phyloP scores from a whole-genome alignment of 2,329 filamentous ascomycete genomes.

The Cephalotrichum gorgonifer region DNA sequence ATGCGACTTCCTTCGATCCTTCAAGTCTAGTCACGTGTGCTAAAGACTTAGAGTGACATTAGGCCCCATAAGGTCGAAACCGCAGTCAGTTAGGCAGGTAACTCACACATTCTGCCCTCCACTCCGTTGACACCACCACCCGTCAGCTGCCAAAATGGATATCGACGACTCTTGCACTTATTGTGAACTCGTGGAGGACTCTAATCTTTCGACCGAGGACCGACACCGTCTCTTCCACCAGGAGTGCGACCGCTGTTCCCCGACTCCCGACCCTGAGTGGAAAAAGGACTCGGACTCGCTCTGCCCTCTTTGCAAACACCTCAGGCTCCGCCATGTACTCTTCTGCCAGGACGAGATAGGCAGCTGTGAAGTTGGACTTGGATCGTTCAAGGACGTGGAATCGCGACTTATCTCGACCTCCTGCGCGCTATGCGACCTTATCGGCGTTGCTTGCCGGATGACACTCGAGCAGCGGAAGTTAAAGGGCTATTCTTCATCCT shows the following conservation, averaged over 20 bases:
- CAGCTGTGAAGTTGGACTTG: not conserved
- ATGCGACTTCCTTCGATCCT: no score
- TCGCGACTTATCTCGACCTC: not conserved
- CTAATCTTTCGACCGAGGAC: not conserved
- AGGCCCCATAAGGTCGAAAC: no score
- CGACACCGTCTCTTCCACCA: not conserved
- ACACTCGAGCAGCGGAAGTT: not conserved
- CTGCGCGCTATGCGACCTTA: not conserved
- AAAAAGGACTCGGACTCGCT: no score
- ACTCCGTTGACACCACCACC: no score
- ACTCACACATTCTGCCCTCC: no score
- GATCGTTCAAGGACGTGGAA: not conserved
- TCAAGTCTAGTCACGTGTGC: no score
- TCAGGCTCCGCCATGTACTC: not conserved
- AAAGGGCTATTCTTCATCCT: not conserved
- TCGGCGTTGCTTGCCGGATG: not conserved
- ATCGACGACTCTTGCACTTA: not conserved
- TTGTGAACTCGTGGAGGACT: not conserved
- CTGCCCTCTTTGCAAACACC: not conserved
- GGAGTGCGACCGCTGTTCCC: not conserved
- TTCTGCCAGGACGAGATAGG: not conserved
- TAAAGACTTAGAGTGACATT: no score
- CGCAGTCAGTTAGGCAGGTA: no score
- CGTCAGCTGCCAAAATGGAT: not conserved
- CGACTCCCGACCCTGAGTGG: not conserved